Evolutionary conservation across 2,329 filamentous ascomycete genomes (phyloP), one percentile per base, ranked within the genome.

Genomic region (Escovopsis sp.): DNA sequence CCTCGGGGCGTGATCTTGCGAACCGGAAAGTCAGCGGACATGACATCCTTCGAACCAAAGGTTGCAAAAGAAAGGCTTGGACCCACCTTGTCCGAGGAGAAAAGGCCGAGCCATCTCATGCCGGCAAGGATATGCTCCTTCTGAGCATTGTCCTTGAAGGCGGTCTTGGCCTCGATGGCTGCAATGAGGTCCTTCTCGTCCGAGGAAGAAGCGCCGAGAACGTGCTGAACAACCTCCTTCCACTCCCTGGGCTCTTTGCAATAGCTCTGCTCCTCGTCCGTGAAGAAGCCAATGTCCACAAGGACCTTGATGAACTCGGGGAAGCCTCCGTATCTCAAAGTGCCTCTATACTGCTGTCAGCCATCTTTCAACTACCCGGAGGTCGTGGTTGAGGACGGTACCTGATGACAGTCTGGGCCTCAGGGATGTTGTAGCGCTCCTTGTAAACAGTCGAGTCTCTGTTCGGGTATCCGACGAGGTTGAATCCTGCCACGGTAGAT

Each of bases 381-480:
- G 28, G 4, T 3, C 8, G 11, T 32, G 28, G 4, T 9, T 32
- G 28, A 23, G 23, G 23, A 23, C 23, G 4, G 3, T 11, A 32
- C 28, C 28, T 32, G 94, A 36, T 70, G 55, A 94, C 76, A 41
- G 84, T 94, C 64, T 94, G 83, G n/a, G 85, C 86, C 68, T 96
- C 88, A 40, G 88, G 87, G 56, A 94, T 94, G 63, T 77, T 66
- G 73, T 95, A 95, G 48, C 85, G 78, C 71, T 94, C 81, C 58
- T 78, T 80, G 77, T 89, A 96, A 8, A 75, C 72, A 12, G 85
- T 89, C 18, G 80, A 88, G 66, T 96, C 88, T 53, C 88, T 74
- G 77, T 95, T 95, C 45, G 84, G 83, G 67, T 96, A 96, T 36
- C 82, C 86, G 51, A 95, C 86, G 54, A 94, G 88, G 41, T 32